Percentiles rank a stretch among this genome's conserved stretches.
These are phyloP conservation scores for Salicornia ramosissima DNA, from an alignment of 148 eudicot genomes.

Conservation along the genomic window DNA sequence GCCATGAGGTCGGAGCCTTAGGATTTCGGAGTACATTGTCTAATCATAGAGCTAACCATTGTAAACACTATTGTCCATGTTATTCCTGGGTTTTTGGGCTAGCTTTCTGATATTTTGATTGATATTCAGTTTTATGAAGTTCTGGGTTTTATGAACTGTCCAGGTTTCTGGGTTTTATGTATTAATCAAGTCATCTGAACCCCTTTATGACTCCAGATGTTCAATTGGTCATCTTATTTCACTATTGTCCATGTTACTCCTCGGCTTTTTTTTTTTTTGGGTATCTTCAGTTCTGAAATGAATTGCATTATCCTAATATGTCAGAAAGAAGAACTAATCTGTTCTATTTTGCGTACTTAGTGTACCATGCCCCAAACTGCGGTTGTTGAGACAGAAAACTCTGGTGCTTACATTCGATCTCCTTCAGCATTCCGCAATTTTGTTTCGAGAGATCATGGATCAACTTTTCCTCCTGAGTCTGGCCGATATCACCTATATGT, in stretches of 20 bases:
- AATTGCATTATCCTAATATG: background rate
- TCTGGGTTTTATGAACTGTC: too few species aligned
- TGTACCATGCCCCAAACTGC: constrained; percentile 61
- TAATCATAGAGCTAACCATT: too few species aligned
- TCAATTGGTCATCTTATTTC: background rate
- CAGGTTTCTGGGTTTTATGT: too few species aligned
- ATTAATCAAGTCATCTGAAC: too few species aligned
- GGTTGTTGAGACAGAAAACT: constrained; percentile 54
- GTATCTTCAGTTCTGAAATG: background rate
- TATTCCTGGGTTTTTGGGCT: too few species aligned
- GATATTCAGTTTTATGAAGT: too few species aligned
- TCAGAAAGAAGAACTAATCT: background rate
- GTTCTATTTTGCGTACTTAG: constrained; percentile 4
- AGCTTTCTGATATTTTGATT: too few species aligned
- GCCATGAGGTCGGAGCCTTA: too few species aligned
- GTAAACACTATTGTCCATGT: too few species aligned
- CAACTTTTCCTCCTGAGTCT: constrained; percentile 61
- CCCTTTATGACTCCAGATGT: too few species aligned
- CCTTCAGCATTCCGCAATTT: constrained; percentile 68
- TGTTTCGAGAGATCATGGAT: constrained; percentile 64
- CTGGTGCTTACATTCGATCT: constrained; percentile 74
- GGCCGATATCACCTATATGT: constrained; percentile 90
- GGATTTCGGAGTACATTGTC: too few species aligned
- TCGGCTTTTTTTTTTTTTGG: background rate
- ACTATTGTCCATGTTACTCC: background rate